Percentiles rank a stretch among this genome's conserved stretches.
Evolutionary conservation across 805 yeast species (phyloP).

Genomic region (Zygosaccharomyces rouxii): DNA sequence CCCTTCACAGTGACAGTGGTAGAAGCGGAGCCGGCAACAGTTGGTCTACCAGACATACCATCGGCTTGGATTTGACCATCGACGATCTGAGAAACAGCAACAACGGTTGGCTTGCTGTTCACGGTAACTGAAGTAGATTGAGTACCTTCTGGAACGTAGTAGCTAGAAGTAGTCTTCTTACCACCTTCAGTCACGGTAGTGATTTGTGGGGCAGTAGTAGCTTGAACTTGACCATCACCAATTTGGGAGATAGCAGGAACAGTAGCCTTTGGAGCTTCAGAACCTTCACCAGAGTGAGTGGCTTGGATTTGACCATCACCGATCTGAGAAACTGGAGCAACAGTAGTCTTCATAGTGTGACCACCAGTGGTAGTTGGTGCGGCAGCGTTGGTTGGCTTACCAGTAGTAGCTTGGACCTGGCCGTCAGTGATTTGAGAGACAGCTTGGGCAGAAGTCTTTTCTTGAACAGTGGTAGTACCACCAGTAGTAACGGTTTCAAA

Average conservation of each 20-base stretch:
- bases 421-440: conserved; percentile 45
- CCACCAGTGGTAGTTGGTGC: conserved; percentile 36
- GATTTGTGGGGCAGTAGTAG: conserved; percentile 31
- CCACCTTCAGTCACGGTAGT: conserved; percentile 49
- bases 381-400: conserved; percentile 30
- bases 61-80: conserved; percentile 55
- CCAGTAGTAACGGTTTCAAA: conserved; percentile 30
- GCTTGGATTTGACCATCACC: conserved; percentile 42
- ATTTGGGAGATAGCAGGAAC: conserved; percentile 41
- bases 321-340: conserved; percentile 40
- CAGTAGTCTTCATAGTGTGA: conserved; percentile 32
- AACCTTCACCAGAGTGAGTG: conserved; percentile 21
- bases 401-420: conserved; percentile 42
- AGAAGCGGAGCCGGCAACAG: conserved; percentile 19
- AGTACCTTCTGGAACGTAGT: conserved; percentile 25
- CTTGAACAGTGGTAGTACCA: conserved; percentile 29
- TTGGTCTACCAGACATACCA: conserved; percentile 27
- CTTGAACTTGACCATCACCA: conserved; percentile 42
- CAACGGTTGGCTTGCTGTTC: conserved; percentile 20
- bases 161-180: conserved; percentile 35
- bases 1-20: conserved; percentile 24
- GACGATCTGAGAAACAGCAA: conserved; percentile 34
- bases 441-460: conserved; percentile 23
- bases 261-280: conserved; percentile 34
- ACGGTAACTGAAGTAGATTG: background rate